These are phyloP conservation scores for Limonium bicolor DNA, from an alignment of 148 eudicot genomes.

Conservation along the genomic window DNA sequence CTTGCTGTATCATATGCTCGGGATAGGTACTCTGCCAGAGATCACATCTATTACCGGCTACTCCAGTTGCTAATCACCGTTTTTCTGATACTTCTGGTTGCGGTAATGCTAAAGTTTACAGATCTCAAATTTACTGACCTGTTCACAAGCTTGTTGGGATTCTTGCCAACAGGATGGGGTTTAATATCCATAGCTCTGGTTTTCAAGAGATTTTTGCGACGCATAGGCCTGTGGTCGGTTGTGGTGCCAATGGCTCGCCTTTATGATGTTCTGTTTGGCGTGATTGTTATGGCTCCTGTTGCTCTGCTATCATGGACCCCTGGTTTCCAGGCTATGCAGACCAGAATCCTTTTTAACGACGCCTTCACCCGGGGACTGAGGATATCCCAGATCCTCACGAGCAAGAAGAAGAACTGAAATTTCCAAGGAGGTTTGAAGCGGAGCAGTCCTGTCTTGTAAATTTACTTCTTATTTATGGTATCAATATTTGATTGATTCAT, in stretches of 20 bases:
- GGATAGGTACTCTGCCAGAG: constrained; percentile 60
- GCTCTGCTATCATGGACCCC: constrained; percentile 86
- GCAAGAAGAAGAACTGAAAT: too few relatives aligned
- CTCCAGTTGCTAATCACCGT: constrained; percentile 66
- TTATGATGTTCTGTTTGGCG: constrained; percentile 76
- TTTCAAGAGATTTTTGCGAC: constrained; percentile 39
- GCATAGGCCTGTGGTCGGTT: constrained; percentile 41
- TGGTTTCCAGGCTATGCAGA: constrained; percentile 96
- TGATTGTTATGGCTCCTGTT: constrained; percentile 68
- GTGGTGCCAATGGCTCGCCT: constrained; percentile 66
- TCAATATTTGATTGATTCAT: too few relatives aligned
- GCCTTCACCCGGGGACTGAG: constrained; percentile 85
- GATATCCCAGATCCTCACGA: constrained; percentile 66
- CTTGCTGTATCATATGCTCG: constrained; percentile 40
- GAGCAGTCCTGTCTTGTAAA: too few relatives aligned
- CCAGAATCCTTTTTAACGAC: constrained; percentile 83
- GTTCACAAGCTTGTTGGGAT: constrained; percentile 68
- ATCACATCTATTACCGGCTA: constrained; percentile 77
- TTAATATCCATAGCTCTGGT: constrained; percentile 70
- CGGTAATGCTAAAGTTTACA: constrained; percentile 52
- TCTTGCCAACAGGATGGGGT: constrained; percentile 92
- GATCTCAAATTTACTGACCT: constrained; percentile 41
- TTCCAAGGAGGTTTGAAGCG: too few relatives aligned
- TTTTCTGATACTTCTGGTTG: constrained; percentile 34
- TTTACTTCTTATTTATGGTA: too few relatives aligned